Evolutionary conservation across 192 early-diverging fungal species (phyloP).

Genomic region (Phycomyces nitens): DNA sequence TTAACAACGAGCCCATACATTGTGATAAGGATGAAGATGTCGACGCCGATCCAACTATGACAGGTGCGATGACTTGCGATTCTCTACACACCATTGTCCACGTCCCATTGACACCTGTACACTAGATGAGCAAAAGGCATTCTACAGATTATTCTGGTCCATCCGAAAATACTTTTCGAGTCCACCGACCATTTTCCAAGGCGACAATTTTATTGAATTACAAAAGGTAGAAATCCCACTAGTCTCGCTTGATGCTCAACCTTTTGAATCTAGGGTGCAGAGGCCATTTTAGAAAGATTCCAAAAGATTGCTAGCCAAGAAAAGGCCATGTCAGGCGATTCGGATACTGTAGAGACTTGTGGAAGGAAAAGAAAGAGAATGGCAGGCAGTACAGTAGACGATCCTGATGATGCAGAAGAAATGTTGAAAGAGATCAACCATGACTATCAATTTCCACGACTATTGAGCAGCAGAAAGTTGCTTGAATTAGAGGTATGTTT

Average conservation of each 20-base stretch:
- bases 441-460: conserved; percentile 71
- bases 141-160: conserved; percentile 79
- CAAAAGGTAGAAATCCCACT: no score
- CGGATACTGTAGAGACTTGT: conserved; percentile 6
- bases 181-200: conserved; percentile 50
- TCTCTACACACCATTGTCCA: neutral
- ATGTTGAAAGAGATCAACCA: conserved; percentile 32
- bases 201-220: conserved; percentile 37
- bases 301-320: conserved; percentile 19
- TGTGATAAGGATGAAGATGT: conserved; percentile 45
- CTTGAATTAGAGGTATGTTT: conserved; percentile 66
- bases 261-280: conserved; percentile 14
- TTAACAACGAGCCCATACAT: conserved; percentile 69
- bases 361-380: conserved; percentile 7
- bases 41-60: conserved; percentile 36
- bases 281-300: conserved; percentile 21
- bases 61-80: conserved; percentile 14
- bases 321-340: conserved; percentile 1
- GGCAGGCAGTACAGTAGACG: neutral
- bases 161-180: conserved; percentile 75
- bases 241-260: no score
- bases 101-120: neutral
- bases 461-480: conserved; percentile 66
- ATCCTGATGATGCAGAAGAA: conserved; percentile 4
- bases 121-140: conserved; percentile 31